Evolutionary conservation across 2,329 filamentous ascomycete species (phyloP).

Genomic region (Nothophaeocryptopus gaeumannii): DNA sequence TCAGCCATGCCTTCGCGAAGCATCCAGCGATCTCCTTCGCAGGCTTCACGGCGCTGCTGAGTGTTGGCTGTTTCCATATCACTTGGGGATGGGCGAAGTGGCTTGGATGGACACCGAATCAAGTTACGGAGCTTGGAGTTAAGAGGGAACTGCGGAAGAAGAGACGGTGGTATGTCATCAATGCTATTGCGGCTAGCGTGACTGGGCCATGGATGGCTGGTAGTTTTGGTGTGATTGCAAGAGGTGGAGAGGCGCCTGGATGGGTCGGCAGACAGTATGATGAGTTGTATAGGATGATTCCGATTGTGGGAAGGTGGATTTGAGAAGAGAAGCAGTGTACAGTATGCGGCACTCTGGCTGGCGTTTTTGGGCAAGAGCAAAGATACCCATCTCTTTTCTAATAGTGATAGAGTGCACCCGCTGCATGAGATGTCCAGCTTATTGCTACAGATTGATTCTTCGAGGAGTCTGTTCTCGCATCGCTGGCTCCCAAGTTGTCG

Average conservation of each 20-base stretch:
- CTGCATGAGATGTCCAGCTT: too few species aligned
- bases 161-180: slow-evolving; percentile 68
- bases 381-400: slow-evolving; percentile 10
- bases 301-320: slow-evolving; percentile 54
- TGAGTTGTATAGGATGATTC: slow-evolving; percentile 63
- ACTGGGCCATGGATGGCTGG: slow-evolving; percentile 76
- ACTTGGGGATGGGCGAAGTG: slow-evolving; percentile 84
- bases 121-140: slow-evolving; percentile 50
- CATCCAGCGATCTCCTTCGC: slow-evolving; percentile 65
- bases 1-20: slow-evolving; percentile 78
- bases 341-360: not conserved
- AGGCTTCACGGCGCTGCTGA: slow-evolving; percentile 68
- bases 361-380: slow-evolving; percentile 3
- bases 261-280: slow-evolving; percentile 84
- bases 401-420: not conserved
- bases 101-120: slow-evolving; percentile 62
- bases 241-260: slow-evolving; percentile 65
- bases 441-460: too few species aligned
- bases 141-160: slow-evolving; percentile 55
- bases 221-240: slow-evolving; percentile 72
- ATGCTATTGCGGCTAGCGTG: slow-evolving; percentile 59
- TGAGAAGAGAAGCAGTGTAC: slow-evolving; percentile 22
- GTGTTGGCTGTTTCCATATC: slow-evolving; percentile 70
- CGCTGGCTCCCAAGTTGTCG: too few species aligned
- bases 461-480: too few species aligned